Base-by-base conservation (phyloP, 2,329 filamentous ascomycete species). In the Blastomyces gilchristii region DNA sequence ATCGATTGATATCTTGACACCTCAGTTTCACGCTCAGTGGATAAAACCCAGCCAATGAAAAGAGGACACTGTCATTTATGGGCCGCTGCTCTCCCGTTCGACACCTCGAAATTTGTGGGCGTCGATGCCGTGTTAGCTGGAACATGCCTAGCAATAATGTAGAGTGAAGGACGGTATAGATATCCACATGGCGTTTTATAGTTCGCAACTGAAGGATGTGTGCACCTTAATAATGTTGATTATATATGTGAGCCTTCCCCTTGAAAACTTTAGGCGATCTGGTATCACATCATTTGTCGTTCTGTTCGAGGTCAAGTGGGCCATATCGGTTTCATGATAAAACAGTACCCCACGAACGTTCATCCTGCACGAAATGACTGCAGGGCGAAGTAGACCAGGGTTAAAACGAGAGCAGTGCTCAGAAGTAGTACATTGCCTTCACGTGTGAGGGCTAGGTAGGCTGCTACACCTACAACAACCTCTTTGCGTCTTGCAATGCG, bases 401-500 rank as follows among this genome's bases (percentile, higher is more conserved):
- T 34, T 5, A 75, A 57, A 12, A 74, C 76, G 45, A 80, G 64
- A 16, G 71, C 56, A 5, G 74, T 72, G 14, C 74, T 77, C 53
- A 79, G 62, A 62, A 79, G 62, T 59, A 80, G 62, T 7, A 71
- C 73, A 62, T 77, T 77, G 3, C 79, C 79, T 69, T 80, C 77
- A 75, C 77, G 76, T 16, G 79, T 81, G 68, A 77, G 66, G 22
- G 69, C 76, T 37, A 87, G 70, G 70, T 86, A 85, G 12, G 83
- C 81, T 22, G 79, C 68, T 53, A 82, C 73, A 12, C 87, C 87
- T 2, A 87, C 81, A 28, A 82, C 68, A 34, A 87, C 54, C 71
- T 89, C 87, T 66, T 81, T 81, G 52, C 75, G 77, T 62, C 85
- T 79, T 9, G 85, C 86, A 53, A 75, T 73, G 28, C 78, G 78